Evolutionary conservation across 257 asterid genomes (phyloP).

Genomic region (Solanum chilense): DNA sequence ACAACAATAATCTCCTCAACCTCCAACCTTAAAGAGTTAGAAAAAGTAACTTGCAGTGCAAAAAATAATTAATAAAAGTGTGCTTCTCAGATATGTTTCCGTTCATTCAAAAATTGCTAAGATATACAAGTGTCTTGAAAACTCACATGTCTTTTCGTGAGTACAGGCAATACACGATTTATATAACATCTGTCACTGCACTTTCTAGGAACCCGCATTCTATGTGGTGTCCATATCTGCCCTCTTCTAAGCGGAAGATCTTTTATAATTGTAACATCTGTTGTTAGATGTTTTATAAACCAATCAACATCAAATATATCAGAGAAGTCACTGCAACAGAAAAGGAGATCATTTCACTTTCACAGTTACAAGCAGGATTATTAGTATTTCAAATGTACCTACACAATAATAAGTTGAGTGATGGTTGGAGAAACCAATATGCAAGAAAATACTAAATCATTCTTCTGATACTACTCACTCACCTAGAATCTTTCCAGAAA

Average conservation of each 20-base stretch:
- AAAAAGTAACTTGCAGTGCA: background rate
- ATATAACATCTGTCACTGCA: conserved; percentile 76
- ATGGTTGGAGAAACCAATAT: background rate
- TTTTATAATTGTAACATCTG: conserved; percentile 68
- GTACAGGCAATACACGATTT: conserved; percentile 71
- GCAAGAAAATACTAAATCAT: background rate
- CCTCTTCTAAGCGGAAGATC: conserved; percentile 81
- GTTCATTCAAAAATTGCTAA: background rate
- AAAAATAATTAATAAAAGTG: background rate
- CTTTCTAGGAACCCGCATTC: conserved; percentile 91
- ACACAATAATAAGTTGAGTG: background rate
- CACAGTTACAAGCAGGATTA: background rate
- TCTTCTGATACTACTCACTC: conserved; percentile 22
- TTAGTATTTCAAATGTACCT: background rate
- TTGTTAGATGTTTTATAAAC: conserved; percentile 63
- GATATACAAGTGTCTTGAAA: background rate
- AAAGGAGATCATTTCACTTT: background rate
- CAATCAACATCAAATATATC: conserved; percentile 82
- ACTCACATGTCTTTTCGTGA: conserved; percentile 74
- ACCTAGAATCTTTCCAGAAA: conserved; percentile 98
- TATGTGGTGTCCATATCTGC: conserved; percentile 60
- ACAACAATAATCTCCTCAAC: background rate
- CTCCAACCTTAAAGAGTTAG: background rate
- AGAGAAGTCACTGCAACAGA: conserved; percentile 74
- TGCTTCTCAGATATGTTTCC: background rate